Evolutionary conservation across 257 asterid species (phyloP).

Genomic region (Solanum appendiculatum): DNA sequence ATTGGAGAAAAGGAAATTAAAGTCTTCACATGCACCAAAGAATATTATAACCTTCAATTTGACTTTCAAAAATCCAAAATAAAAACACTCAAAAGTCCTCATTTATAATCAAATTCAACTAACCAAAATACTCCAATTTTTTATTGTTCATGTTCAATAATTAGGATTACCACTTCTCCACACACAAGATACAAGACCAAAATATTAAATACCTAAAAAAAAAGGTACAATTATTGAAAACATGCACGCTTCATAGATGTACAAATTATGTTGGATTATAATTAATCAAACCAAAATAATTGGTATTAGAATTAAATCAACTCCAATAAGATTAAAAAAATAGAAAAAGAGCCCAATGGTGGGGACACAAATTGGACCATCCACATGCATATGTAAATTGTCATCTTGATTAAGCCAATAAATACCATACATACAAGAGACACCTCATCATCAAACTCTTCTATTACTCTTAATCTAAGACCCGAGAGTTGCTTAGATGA

Average conservation of each 20-base stretch:
- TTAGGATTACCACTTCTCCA: not conserved
- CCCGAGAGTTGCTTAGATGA: not conserved
- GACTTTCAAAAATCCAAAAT: not conserved
- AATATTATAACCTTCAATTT: not conserved
- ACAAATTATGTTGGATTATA: not conserved
- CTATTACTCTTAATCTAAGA: not conserved
- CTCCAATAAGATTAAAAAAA: not conserved
- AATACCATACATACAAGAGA: not conserved
- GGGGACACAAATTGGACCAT: conserved; percentile 6
- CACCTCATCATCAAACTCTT: conserved; percentile 4
- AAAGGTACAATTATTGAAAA: not conserved
- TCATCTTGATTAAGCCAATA: conserved; percentile 17
- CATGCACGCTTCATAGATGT: not conserved
- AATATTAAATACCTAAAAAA: not conserved
- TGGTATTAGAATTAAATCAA: not conserved
- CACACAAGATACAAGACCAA: not conserved
- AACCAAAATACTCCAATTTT: not conserved
- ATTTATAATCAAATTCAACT: not conserved
- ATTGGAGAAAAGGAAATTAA: not conserved
- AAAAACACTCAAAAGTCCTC: not conserved
- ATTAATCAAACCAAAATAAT: not conserved
- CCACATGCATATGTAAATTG: conserved; percentile 14
- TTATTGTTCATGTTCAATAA: not conserved
- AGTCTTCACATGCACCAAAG: not conserved
- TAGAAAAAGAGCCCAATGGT: not conserved